Conservation (phyloP, 2,329 filamentous ascomycete species). For the Paraphoma chrysanthemicola region DNA sequence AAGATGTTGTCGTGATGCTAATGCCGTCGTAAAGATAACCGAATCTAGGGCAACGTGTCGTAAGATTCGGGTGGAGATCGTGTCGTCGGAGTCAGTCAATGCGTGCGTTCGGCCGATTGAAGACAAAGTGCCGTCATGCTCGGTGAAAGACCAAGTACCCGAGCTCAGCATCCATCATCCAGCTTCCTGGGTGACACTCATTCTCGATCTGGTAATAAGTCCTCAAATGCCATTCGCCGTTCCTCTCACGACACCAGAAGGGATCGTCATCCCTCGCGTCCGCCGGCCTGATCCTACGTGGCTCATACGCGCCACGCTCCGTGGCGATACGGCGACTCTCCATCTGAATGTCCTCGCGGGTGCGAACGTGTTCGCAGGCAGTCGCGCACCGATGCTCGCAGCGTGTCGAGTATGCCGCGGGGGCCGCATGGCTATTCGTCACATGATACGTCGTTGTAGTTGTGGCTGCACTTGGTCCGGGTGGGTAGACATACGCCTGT, state of each 20-base stretch:
- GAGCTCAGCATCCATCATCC: constrained; percentile 43
- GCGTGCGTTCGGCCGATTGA: not conserved
- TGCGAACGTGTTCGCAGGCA: constrained; percentile 16
- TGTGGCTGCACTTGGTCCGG: constrained; percentile 20
- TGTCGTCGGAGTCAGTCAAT: too few species aligned
- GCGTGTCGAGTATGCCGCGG: not conserved
- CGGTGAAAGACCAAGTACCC: constrained; percentile 45
- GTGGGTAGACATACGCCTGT: constrained; percentile 28
- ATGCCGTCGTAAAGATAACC: too few species aligned
- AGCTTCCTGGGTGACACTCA: constrained; percentile 45
- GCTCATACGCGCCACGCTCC: constrained; percentile 39
- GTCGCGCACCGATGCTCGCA: not conserved
- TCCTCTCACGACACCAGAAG: constrained; percentile 48
- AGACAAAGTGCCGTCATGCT: constrained; percentile 10
- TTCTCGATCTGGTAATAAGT: constrained; percentile 48
- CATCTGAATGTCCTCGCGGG: constrained; percentile 36
- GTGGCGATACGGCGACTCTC: constrained; percentile 41
- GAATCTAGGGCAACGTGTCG: too few species aligned
- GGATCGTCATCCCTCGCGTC: constrained; percentile 41
- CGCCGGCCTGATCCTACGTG: constrained; percentile 39
- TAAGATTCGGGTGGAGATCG: too few species aligned
- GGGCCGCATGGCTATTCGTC: constrained; percentile 24
- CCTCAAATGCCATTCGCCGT: constrained; percentile 45
- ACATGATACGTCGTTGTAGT: constrained; percentile 34
- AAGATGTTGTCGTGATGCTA: too few species aligned